Conservation (phyloP, 345 rosid genomes). For the Trapa incisa region DNA sequence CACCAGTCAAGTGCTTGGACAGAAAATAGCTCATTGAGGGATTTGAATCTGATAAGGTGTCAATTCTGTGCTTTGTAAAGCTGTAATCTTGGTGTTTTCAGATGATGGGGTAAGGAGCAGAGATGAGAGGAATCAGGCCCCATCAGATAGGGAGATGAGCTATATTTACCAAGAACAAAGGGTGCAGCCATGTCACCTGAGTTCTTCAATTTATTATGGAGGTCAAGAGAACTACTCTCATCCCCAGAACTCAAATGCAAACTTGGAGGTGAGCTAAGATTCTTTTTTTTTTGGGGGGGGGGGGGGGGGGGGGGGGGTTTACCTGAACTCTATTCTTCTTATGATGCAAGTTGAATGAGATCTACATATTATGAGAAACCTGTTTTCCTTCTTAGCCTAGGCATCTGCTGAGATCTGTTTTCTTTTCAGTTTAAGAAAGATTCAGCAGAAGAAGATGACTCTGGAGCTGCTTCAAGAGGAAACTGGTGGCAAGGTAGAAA, state of each 20-base stretch:
- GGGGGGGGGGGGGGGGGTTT: no score
- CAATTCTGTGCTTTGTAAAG: not conserved
- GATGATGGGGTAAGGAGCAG: slow-evolving; percentile 23
- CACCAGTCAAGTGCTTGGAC: not conserved
- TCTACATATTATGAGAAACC: not conserved
- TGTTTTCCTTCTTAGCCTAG: not conserved
- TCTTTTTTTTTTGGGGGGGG: not conserved
- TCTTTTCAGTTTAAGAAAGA: slow-evolving; percentile 44
- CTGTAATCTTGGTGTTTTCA: slow-evolving; percentile 8
- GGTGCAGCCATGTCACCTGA: slow-evolving; percentile 30
- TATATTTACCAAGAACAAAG: slow-evolving; percentile 32
- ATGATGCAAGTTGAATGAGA: not conserved
- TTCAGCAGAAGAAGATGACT: slow-evolving; percentile 55
- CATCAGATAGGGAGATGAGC: slow-evolving; percentile 17
- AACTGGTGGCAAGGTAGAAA: slow-evolving; percentile 94
- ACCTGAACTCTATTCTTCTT: not conserved
- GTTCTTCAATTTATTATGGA: slow-evolving; percentile 35
- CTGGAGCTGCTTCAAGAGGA: slow-evolving; percentile 73
- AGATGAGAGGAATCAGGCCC: slow-evolving; percentile 24
- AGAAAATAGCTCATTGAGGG: not conserved
- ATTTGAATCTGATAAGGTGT: not conserved
- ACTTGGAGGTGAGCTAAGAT: slow-evolving; percentile 30
- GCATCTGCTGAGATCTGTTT: slow-evolving; percentile 3
- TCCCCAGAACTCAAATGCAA: slow-evolving; percentile 33
- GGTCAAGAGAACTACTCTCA: slow-evolving; percentile 29